phyloP scores from a whole-genome alignment of 768 basidiomycete genomes.

The Mrakia frigida region DNA sequence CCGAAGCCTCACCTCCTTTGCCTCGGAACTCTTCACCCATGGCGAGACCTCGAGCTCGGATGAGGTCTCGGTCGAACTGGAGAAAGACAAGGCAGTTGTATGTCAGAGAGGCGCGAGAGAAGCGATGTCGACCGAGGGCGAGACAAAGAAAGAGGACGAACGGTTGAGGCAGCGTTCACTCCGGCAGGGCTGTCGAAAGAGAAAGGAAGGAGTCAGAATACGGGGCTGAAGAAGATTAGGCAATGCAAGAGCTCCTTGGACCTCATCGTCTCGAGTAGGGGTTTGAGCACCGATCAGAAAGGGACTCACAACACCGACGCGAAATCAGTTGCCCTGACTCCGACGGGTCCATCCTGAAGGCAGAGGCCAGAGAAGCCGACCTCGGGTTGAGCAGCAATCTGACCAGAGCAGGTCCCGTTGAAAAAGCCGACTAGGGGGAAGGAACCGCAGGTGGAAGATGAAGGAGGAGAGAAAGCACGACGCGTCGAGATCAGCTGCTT shows the following conservation, averaged over 20 bases:
- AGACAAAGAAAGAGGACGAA: not conserved
- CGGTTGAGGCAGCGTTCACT: conserved; percentile 70
- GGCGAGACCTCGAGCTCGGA: conserved; percentile 23
- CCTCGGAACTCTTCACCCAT: conserved; percentile 23
- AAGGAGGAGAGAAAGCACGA: too few species aligned
- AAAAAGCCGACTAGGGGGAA: conserved; percentile 36
- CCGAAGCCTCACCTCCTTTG: conserved; percentile 12
- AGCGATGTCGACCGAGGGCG: not conserved
- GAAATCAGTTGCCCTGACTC: not conserved
- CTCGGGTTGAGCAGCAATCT: conserved; percentile 51
- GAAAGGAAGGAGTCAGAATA: too few species aligned
- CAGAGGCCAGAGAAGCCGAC: conserved; percentile 53
- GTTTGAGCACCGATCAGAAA: too few species aligned
- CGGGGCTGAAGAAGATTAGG: too few species aligned
- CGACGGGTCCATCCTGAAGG: conserved; percentile 51
- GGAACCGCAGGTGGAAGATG: not conserved
- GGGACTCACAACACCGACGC: not conserved
- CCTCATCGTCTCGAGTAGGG: too few species aligned
- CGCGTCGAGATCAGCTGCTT: not conserved
- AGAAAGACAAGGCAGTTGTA: too few species aligned
- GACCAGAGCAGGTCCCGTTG: conserved; percentile 48
- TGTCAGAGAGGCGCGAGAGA: too few species aligned
- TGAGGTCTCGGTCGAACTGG: conserved; percentile 27
- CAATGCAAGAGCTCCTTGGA: too few species aligned
- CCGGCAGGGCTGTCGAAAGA: conserved; percentile 70